phyloP scores from a whole-genome alignment of 1,139 yeast species.

The Debaryomycetaceae sp. region DNA sequence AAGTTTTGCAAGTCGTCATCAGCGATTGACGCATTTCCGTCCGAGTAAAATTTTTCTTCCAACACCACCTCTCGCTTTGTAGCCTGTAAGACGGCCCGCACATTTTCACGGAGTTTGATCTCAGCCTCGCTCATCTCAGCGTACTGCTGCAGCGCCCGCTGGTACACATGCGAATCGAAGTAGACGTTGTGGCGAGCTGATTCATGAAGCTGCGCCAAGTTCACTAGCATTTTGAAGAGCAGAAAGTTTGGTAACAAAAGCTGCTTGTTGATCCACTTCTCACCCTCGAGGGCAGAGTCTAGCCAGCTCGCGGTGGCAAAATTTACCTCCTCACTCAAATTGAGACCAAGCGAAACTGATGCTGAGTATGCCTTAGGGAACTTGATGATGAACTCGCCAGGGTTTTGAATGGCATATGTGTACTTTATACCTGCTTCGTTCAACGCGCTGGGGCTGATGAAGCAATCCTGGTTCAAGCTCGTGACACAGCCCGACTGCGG shows the following conservation, averaged over 20 bases:
- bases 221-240: conserved; percentile 41
- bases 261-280: conserved; percentile 51
- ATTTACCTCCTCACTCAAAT: conserved; percentile 50
- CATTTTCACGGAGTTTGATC: conserved; percentile 30
- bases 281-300: conserved; percentile 42
- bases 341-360: conserved; percentile 49
- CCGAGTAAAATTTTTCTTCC: conserved; percentile 28
- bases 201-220: conserved; percentile 42
- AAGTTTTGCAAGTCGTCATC: conserved; percentile 48
- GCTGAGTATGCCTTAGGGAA: conserved; percentile 54
- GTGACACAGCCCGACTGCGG: conserved; percentile 3
- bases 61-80: conserved; percentile 31
- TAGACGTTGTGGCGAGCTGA: conserved; percentile 18
- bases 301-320: conserved; percentile 63
- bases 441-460: conserved; percentile 48
- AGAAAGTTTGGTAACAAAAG: conserved; percentile 49
- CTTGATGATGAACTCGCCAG: conserved; percentile 57
- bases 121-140: conserved; percentile 33
- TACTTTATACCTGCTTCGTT: conserved; percentile 42
- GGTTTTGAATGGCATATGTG: conserved; percentile 46
- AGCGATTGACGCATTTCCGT: conserved; percentile 38
- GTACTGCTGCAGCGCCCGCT: conserved; percentile 28
- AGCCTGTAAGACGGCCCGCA: conserved; percentile 19
- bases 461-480: conserved; percentile 33
- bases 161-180: conserved; percentile 26